A percentile compares a stretch with the other conserved stretches of the same genome.
These are phyloP conservation scores for Meyerozyma guilliermondii DNA, from an alignment of 1,139 yeast species.

Conservation along the genomic window DNA sequence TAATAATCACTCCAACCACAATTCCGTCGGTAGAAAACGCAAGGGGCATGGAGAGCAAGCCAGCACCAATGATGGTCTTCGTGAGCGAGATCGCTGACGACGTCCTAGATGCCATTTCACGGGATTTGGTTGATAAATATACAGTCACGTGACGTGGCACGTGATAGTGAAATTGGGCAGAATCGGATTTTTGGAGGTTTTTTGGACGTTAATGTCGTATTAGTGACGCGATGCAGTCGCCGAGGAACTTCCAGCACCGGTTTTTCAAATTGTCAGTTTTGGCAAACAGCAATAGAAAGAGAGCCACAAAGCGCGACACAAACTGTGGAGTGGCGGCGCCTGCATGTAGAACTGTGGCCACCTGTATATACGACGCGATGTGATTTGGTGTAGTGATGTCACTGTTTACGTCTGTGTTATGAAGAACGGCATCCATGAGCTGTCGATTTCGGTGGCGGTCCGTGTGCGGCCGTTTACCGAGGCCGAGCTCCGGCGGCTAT, in stretches of 20 bases:
- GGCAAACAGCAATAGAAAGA: not conserved
- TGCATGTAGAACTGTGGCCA: not conserved
- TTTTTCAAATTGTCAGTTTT: too few species aligned
- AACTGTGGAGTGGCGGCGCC: not conserved
- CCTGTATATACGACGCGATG: not conserved
- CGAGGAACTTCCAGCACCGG: too few species aligned
- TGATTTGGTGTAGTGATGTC: not conserved
- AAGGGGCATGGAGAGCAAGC: conserved; percentile 86
- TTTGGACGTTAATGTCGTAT: not conserved
- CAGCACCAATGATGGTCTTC: conserved; percentile 85
- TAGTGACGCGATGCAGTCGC: not conserved
- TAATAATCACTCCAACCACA: conserved; percentile 58
- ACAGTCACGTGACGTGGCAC: not conserved
- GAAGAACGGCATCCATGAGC: conserved; percentile 29
- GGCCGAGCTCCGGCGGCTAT: conserved; percentile 23
- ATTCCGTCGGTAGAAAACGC: conserved; percentile 87
- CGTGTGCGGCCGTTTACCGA: conserved; percentile 81
- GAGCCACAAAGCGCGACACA: not conserved
- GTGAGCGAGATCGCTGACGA: conserved; percentile 58
- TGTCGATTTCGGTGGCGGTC: conserved; percentile 74
- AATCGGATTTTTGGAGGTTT: not conserved
- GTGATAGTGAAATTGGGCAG: not conserved
- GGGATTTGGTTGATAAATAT: not conserved
- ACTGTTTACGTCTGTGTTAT: not conserved
- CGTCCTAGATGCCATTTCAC: conserved; percentile 7